Conservation (phyloP, 2,329 filamentous ascomycete genomes). For the Pleurostoma richardsiae region DNA sequence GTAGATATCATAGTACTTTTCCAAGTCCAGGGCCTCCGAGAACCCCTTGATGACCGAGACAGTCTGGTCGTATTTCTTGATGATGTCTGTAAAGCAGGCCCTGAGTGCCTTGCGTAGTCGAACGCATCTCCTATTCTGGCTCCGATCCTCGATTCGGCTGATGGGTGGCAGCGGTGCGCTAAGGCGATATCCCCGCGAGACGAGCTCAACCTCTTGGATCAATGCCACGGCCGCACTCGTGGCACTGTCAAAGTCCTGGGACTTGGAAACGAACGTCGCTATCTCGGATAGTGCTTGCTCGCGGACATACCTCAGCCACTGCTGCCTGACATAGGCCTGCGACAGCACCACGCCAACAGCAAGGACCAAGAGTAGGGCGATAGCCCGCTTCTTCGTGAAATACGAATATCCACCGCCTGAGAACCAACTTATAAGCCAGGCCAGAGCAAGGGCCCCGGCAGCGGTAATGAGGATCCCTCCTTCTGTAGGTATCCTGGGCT, state of each 20-base stretch:
- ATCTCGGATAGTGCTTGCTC: conserved; percentile 69
- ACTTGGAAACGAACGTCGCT: conserved; percentile 63
- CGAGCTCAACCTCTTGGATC: conserved; percentile 92
- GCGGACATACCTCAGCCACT: conserved; percentile 76
- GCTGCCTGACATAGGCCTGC: conserved; percentile 69
- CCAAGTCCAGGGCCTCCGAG: conserved; percentile 74
- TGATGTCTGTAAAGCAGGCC: conserved; percentile 61
- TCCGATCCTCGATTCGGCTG: conserved; percentile 79
- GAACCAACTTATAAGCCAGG: conserved; percentile 69
- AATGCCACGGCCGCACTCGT: conserved; percentile 72
- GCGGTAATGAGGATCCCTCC: conserved; percentile 48
- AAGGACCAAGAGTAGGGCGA: conserved; percentile 37
- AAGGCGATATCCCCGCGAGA: conserved; percentile 66
- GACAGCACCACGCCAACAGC: conserved; percentile 53
- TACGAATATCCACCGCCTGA: conserved; percentile 44
- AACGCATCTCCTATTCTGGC: conserved; percentile 72
- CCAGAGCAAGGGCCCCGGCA: conserved; percentile 62
- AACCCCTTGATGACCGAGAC: conserved; percentile 65
- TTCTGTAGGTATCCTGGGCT: conserved; percentile 27
- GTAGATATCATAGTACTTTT: conserved; percentile 90
- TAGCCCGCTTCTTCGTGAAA: conserved; percentile 51
- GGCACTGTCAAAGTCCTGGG: conserved; percentile 77
- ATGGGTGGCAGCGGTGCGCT: conserved; percentile 89
- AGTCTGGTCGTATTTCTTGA: conserved; percentile 68
- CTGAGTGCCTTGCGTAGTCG: conserved; percentile 74